Conservation (phyloP, 176 grass and related monocot species). For the Triticum dicoccoides region DNA sequence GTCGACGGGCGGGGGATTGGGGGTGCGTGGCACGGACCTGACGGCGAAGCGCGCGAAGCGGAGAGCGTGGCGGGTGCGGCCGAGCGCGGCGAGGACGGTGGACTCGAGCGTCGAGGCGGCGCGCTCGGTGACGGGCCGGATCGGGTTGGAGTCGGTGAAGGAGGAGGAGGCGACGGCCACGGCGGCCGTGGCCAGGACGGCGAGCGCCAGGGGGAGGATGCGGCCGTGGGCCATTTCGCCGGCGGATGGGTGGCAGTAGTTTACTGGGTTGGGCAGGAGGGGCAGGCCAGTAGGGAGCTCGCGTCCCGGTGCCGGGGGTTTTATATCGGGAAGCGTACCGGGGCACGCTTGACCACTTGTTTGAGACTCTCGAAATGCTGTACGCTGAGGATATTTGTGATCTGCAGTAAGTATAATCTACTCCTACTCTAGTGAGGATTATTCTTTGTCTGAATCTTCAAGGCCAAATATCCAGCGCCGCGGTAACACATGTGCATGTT, state of each 20-base stretch:
- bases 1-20: too few relatives aligned
- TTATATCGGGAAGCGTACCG: not conserved
- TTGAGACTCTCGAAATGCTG: not conserved
- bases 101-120: conserved; percentile 64
- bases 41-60: conserved; percentile 72
- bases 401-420: not conserved
- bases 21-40: conserved; percentile 30
- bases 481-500: not conserved
- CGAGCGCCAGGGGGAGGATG: conserved; percentile 36
- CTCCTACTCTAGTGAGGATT: too few relatives aligned
- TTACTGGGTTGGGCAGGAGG: not conserved
- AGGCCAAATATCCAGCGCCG: not conserved
- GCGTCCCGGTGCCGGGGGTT: not conserved
- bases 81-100: conserved; percentile 61
- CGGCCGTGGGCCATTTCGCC: conserved; percentile 48
- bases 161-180: conserved; percentile 5
- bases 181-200: conserved; percentile 25
- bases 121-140: conserved; percentile 74
- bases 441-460: too few relatives aligned
- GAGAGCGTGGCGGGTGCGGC: conserved; percentile 62
- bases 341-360: not conserved
- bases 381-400: not conserved
- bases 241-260: not conserved
- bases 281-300: not conserved
- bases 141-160: conserved; percentile 63